Evolutionary conservation across 1,284 basidiomycete genomes (phyloP), one percentile per base, ranked within the genome.

Genomic region (Erythrobasidium hasegawianum): DNA sequence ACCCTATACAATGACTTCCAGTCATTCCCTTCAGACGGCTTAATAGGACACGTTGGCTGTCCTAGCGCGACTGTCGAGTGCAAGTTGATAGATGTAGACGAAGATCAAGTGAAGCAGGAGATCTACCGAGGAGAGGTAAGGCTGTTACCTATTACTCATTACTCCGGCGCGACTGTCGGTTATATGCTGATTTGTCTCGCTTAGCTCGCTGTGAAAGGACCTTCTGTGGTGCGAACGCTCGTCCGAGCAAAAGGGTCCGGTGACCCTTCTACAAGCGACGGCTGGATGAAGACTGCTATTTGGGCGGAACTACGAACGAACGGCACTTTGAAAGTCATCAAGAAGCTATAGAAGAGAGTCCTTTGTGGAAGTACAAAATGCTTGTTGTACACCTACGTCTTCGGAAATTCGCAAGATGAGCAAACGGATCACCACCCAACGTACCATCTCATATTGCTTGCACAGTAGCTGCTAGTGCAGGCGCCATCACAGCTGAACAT

Each of bases 1-100:
- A 69, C 39, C 2, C 53, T 69, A 47, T 65, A 69, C 56, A 69
- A 68, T 27, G 72, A 73, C 49, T 60, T 70, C 16, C 72, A 73
- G 54, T 43, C 69, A 3, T 52, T 73, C 18, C 70, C 72, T 18
- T 68, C 65, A 20, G 65, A 66, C 0, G 69, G 65, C 1, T 14
- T 40, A 1, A 47, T 7, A 4, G 47, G 38, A 43, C 71, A 71
- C 33, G 69, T 72, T 7, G 72, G 72, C 1, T 49, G 71, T 43
- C 71, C 70, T 9, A 41, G 64, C 7, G 47, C 57, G 1, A 71
- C 71, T 0, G 18, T 72, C 38, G 72, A 73, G 59, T 16, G 72
- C 66, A 73, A 73, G 62, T 45, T 73, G 7, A 41, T 64, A 2
- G 71, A 69, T 13, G 27, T 59, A 0, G 27, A 60, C 2, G 72